Conservation (phyloP, 257 asterid genomes). For the Solanum verrucosum region DNA sequence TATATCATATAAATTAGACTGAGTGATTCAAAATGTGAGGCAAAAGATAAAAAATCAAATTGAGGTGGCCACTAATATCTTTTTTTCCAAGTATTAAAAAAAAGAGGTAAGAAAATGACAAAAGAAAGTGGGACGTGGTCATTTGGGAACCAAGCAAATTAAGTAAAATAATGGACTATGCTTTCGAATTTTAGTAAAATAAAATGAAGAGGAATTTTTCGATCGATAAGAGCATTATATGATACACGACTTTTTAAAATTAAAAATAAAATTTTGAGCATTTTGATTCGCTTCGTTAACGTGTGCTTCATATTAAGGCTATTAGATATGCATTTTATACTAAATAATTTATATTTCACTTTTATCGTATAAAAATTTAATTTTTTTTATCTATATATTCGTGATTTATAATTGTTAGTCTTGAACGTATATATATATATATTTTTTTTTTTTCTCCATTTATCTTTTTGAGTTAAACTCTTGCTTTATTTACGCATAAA, state of each 20-base stretch:
- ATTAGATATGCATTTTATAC: too few species aligned
- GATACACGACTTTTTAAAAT: background rate
- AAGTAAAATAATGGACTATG: background rate
- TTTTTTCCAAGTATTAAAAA: background rate
- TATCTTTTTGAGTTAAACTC: too few species aligned
- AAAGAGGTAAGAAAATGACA: background rate
- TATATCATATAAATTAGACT: rapidly evolving
- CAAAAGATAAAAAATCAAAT: background rate
- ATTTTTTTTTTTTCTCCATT: too few species aligned
- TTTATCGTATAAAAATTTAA: too few species aligned
- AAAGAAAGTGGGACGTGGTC: background rate
- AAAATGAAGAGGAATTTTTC: background rate
- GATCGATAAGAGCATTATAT: background rate
- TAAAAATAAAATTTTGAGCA: too few species aligned
- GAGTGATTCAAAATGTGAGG: background rate
- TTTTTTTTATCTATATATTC: too few species aligned
- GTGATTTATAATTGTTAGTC: too few species aligned
- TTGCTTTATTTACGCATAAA: too few species aligned
- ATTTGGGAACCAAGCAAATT: background rate
- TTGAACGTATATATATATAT: too few species aligned
- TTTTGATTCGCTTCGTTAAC: too few species aligned
- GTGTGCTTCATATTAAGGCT: too few species aligned
- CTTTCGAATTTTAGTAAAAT: background rate
- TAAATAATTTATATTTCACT: too few species aligned
- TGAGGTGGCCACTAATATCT: background rate